These are phyloP conservation scores for Aspergillus incahuasiensis DNA, from an alignment of 495 filamentous ascomycete genomes.

Conservation along the genomic window DNA sequence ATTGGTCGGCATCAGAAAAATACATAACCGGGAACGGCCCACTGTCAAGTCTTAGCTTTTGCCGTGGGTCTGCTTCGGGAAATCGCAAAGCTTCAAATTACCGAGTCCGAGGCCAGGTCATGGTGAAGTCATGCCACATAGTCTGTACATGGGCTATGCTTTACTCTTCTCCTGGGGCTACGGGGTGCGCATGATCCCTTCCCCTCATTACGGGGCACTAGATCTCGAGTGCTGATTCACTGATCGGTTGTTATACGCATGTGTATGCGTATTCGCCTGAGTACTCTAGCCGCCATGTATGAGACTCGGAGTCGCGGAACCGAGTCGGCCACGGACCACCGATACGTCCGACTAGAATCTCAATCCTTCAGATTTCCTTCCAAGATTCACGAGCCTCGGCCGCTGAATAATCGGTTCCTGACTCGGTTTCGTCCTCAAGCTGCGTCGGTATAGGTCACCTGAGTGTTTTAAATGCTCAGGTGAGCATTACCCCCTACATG, in stretches of 20 bases:
- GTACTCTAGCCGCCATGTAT: no score
- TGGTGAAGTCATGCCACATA: constrained; percentile 2
- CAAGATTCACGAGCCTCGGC: not conserved
- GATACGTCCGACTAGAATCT: not conserved
- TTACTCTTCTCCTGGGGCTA: not conserved
- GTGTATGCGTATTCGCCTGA: not conserved
- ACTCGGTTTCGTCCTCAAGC: no score
- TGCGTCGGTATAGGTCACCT: no score
- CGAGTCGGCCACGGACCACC: not conserved
- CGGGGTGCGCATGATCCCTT: not conserved
- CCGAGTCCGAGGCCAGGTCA: constrained; percentile 2
- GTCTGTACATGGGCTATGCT: not conserved
- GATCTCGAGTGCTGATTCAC: not conserved
- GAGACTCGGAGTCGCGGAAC: not conserved
- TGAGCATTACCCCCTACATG: no score
- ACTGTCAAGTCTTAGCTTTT: not conserved
- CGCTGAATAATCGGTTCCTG: not conserved
- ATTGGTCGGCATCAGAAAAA: not conserved
- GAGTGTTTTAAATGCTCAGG: no score
- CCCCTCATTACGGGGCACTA: not conserved
- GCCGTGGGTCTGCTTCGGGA: constrained; percentile 9
- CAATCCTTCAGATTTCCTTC: not conserved
- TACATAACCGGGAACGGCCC: not conserved
- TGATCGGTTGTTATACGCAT: not conserved
- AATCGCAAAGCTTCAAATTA: constrained; percentile 8